Evolutionary conservation across 2,329 filamentous ascomycete genomes (phyloP), one percentile per base, ranked within the genome.

Genomic region (Aspergillus viridinutans): DNA sequence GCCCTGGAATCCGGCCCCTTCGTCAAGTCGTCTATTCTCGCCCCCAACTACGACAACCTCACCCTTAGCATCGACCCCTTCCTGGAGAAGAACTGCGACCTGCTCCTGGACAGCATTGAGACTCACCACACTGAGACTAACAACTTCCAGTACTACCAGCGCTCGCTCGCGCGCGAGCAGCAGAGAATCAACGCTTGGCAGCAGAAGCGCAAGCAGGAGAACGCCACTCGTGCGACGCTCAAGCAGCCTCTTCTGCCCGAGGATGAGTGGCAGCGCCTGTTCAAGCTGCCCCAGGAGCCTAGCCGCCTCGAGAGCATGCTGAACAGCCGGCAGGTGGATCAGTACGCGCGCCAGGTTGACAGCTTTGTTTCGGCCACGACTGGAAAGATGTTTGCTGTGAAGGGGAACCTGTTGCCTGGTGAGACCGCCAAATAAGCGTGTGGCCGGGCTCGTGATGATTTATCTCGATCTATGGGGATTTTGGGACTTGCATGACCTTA

Each of bases 111-210:
- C 72, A 92, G 89, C 81, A 96, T 99, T 74, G 94, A 99, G 82
- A 89, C 89, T 55, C 94, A 99, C 82, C 94, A 97, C 80, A 96
- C 92, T 59, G 94, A 99, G 78, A 89, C 96, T 74, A 97, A 97
- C 86, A 99, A 99, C 84, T 94, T 95, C 81, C 92, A 97, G 77
- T 90, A 89, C 84, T 97, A 97, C 82, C 92, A 97, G 80, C 86
- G 94, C 70, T 92, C 95, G 72, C 83, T 97, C 57, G 89, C 88
- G 54, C 90, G 94, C 67, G 94, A 99, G 81, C 94, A 99, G 80
- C 80, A 89, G 69, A 99, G 97, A 85, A 97, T 99, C 69, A 87
- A 90, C 55, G 89, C 92, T 64, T 99, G 94, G 94, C 93, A 97
- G 80, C 80, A 88, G 60, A 97, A 99, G 86, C 89, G 94, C 73